Evolutionary conservation across 2,329 filamentous ascomycete species (phyloP), one percentile per base, ranked within the genome.

Genomic region (Penicillium sp.): DNA sequence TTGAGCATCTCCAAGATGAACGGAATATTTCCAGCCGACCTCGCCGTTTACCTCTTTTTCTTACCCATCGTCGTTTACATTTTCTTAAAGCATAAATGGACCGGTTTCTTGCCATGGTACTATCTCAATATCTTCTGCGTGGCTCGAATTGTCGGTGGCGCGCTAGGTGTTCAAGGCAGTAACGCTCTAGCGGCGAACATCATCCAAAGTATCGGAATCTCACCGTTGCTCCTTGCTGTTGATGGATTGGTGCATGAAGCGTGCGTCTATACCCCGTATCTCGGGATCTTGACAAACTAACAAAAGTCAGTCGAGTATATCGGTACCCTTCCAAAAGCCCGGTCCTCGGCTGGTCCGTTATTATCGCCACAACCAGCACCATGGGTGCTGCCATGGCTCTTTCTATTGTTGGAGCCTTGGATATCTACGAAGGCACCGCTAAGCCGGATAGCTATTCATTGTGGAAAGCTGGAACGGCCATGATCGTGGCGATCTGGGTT

Each of bases 181-280:
- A 14, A 26, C 26, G 26, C 39, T 10, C 19, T 46, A 5, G 14
- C 55, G 1, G 55, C 55, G 29, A 54, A 54, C 14, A 53, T 54
- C 14, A 57, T 57, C 10, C 51, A 53, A 33, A 47, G 46, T 22
- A 47, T 57, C 11, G 55, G 49, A 3, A 19, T 57, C 14, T 45
- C 51, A 14, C 55, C 51, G 14, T 35, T 57, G 13, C 22, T 57
- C 41, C 55, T 57, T 1, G 46, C 27, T 2, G 31, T 45, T 4
- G 55, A 53, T 6, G 55, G 55, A 19, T 41, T 57, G 21, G 43
- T 48, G 7, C 55, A 57, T 29, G 55, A 57, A 53, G 55, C 35
- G 55, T 57, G 33, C 10, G 48, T 50, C n/a, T n/a, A 35, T 37
- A 24, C 16, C 2, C 27, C 21, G 22, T 8, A 1, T 1, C 33